Evolutionary conservation across 768 basidiomycete genomes (phyloP), one percentile per base, ranked within the genome.

Genomic region (Mycena galericulata): DNA sequence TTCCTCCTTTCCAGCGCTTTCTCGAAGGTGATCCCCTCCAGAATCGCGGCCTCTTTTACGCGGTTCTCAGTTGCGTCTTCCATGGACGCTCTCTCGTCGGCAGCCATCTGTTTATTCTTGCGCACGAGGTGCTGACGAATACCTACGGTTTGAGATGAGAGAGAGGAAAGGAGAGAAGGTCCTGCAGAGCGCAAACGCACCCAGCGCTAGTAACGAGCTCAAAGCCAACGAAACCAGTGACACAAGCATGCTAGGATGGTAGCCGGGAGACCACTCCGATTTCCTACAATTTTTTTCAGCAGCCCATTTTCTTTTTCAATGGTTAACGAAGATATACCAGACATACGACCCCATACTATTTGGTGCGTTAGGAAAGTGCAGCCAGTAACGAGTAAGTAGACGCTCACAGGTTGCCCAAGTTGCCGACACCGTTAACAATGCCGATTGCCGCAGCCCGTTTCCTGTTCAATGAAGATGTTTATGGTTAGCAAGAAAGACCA

Each of bases 181-280:
- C 6, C 24, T n/a, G 29, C 14, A 64, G 26, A 27, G 4, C 7
- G n/a, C 27, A 26, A 3, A 68, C 65, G 17, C 22, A 75, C 74
- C 67, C 12, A 82, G 54, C 12, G 79, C 76, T 12, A 85, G 73
- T 2, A 75, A 30, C 9, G 76, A 75, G 34, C 78, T 65, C 11
- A 71, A 36, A 22, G 62, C 58, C 11, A 71, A 40, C 1, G 34
- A 49, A 20, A 56, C 50, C 18, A 84, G 68, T 4, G 79, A 79
- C 56, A 91, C 87, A 34, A 80, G 79, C 88, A 91, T 88, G 0
- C 88, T 88, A 50, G 80, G 89, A 54, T 89, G 89, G 71, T 90
- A 91, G 69, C 83, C 70, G 0, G 90, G 90, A 9, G 87, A 82
- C 89, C 90, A 91, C 24, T 74, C 73, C 3, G 85, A 74, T 71